phyloP scores from a whole-genome alignment of 2,329 filamentous ascomycete species.

The Monilinia aucupariae region DNA sequence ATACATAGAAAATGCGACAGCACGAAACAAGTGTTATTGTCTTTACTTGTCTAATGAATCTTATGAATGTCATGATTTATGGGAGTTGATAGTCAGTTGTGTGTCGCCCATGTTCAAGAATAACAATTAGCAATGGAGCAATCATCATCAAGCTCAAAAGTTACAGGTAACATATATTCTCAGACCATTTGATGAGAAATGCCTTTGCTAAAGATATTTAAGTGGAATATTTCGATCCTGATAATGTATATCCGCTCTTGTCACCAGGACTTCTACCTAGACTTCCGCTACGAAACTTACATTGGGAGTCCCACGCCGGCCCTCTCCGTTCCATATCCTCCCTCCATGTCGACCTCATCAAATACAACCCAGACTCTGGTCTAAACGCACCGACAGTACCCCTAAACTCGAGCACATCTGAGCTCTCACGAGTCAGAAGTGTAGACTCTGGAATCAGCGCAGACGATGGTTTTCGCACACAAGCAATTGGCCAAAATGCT shows the following conservation, averaged over 20 bases:
- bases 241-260: constrained; percentile 77
- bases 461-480: constrained; percentile 59
- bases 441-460: constrained; percentile 35
- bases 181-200: neutral
- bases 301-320: constrained; percentile 93
- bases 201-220: constrained; percentile 17
- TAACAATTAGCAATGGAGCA: constrained; percentile 51
- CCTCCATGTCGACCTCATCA: constrained; percentile 81
- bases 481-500: constrained; percentile 42
- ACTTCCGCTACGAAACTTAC: constrained; percentile 81
- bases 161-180: constrained; percentile 52
- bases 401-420: constrained; percentile 32
- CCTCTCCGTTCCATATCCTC: constrained; percentile 90
- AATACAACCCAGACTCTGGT: constrained; percentile 43
- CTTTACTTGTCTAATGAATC: neutral
- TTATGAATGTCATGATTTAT: constrained; percentile 11
- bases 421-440: constrained; percentile 36
- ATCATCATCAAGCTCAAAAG: constrained; percentile 67
- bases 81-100: neutral
- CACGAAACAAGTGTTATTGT: neutral
- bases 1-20: constrained; percentile 3
- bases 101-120: neutral
- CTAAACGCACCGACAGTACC: constrained; percentile 36
- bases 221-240: constrained; percentile 97
- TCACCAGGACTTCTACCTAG: constrained; percentile 71